Evolutionary conservation across 805 yeast genomes (phyloP).

Genomic region (Jamesozyma spencerorum): DNA sequence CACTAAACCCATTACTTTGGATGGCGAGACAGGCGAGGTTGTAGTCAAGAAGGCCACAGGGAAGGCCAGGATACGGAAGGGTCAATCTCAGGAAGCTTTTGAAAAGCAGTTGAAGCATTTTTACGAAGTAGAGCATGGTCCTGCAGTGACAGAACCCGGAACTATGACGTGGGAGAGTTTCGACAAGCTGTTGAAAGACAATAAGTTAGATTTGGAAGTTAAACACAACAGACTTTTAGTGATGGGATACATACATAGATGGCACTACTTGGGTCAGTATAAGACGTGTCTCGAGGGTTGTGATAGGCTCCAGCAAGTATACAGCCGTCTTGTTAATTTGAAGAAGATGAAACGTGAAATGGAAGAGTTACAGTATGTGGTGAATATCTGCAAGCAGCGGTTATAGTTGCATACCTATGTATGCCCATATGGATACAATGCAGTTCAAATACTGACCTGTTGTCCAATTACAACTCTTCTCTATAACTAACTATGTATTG

Average conservation of each 20-base stretch:
- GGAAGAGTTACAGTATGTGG: conserved; percentile 36
- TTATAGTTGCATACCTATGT: neutral
- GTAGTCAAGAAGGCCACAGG: conserved; percentile 40
- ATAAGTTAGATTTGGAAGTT: conserved; percentile 23
- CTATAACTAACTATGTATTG: too few species aligned
- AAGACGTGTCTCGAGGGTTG: conserved; percentile 41
- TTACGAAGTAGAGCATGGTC: conserved; percentile 40
- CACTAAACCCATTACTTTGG: conserved; percentile 21
- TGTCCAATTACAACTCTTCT: too few species aligned
- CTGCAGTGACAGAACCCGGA: conserved; percentile 39
- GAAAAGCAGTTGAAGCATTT: conserved; percentile 44
- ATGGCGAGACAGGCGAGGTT: conserved; percentile 34
- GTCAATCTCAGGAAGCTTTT: conserved; percentile 61
- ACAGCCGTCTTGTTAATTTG: conserved; percentile 11
- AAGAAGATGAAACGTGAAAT: conserved; percentile 42
- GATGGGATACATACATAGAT: conserved; percentile 52
- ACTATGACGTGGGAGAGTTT: conserved; percentile 12
- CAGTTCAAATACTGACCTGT: too few species aligned
- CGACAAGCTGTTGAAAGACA: conserved; percentile 6
- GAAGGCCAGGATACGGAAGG: conserved; percentile 46
- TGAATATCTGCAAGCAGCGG: conserved; percentile 6
- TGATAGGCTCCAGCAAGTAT: conserved; percentile 26
- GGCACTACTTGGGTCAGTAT: conserved; percentile 50
- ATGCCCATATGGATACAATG: too few species aligned
- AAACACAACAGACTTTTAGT: conserved; percentile 50